These are phyloP conservation scores for Sugiyamaella chiloensis DNA, from an alignment of 805 yeast genomes.

Conservation along the genomic window DNA sequence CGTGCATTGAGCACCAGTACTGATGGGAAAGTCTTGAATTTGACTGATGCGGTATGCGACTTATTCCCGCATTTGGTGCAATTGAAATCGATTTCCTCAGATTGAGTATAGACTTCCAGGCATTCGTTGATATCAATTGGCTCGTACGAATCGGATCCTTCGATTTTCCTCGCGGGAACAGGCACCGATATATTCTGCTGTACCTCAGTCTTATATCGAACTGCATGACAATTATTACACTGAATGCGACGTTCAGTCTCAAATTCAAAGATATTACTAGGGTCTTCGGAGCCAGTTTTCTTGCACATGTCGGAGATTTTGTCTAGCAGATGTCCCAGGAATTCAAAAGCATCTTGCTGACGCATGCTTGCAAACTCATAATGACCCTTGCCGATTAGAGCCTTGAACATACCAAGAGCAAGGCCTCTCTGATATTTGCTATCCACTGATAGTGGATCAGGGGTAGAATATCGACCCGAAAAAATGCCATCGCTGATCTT, in stretches of 20 bases:
- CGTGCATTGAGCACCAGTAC: slow-evolving; percentile 68
- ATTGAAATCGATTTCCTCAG: slow-evolving; percentile 59
- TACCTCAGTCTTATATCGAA: slow-evolving; percentile 52
- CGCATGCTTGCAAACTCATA: slow-evolving; percentile 78
- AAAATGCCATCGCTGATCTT: slow-evolving; percentile 77
- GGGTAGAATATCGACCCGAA: slow-evolving; percentile 69
- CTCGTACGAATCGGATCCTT: slow-evolving; percentile 42
- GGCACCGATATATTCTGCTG: slow-evolving; percentile 65
- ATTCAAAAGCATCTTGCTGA: slow-evolving; percentile 96
- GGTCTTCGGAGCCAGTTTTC: slow-evolving; percentile 30
- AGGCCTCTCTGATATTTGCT: slow-evolving; percentile 65
- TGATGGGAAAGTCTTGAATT: slow-evolving; percentile 66
- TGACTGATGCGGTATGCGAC: slow-evolving; percentile 40
- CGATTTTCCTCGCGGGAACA: slow-evolving; percentile 38
- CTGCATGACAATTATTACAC: slow-evolving; percentile 56
- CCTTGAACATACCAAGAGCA: slow-evolving; percentile 71
- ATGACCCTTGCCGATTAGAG: slow-evolving; percentile 72
- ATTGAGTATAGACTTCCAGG: slow-evolving; percentile 42
- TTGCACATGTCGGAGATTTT: slow-evolving; percentile 42
- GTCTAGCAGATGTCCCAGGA: slow-evolving; percentile 64
- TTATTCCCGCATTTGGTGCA: slow-evolving; percentile 53
- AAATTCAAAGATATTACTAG: slow-evolving; percentile 62
- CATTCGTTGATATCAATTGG: slow-evolving; percentile 49
- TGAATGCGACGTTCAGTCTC: slow-evolving; percentile 60
- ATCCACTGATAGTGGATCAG: slow-evolving; percentile 35